Conservation (phyloP, 768 basidiomycete species). For the Rhizopogon vulgaris region DNA sequence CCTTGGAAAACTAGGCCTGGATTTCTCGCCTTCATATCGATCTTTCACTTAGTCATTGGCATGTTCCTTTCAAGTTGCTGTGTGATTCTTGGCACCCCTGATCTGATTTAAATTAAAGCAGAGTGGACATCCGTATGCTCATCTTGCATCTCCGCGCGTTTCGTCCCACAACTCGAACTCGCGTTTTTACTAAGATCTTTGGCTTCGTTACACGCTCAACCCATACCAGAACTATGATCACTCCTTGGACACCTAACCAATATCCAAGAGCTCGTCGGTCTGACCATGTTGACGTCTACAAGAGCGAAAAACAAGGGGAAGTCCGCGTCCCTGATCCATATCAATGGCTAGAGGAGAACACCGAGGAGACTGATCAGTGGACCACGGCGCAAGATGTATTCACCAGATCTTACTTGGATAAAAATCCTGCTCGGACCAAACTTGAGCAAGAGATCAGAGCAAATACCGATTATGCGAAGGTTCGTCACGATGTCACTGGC, state of each 20-base stretch:
- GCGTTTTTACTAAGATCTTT: conserved; percentile 15
- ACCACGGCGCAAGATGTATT: conserved; percentile 52
- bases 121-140: conserved; percentile 11
- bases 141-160: conserved; percentile 7
- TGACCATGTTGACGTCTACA: conserved; percentile 63
- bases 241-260: conserved; percentile 46
- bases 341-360: conserved; percentile 64
- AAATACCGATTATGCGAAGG: conserved; percentile 48
- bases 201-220: conserved; percentile 10
- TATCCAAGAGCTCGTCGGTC: conserved; percentile 66
- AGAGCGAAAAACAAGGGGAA: conserved; percentile 54
- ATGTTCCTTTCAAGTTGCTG: conserved; percentile 1
- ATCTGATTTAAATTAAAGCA: conserved; percentile 19
- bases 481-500: conserved; percentile 9
- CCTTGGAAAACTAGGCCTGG: not conserved
- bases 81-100: conserved; percentile 27
- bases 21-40: conserved; percentile 12
- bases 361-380: conserved; percentile 62
- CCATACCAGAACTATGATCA: conserved; percentile 21
- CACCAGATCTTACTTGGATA: conserved; percentile 54
- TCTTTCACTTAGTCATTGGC: conserved; percentile 10
- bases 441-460: conserved; percentile 54
- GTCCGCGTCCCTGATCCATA: conserved; percentile 68
- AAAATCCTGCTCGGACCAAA: conserved; percentile 51
- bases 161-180: conserved; percentile 15